Evolutionary conservation across 2,329 filamentous ascomycete genomes (phyloP).

Genomic region (Trichoderma lentiforme): DNA sequence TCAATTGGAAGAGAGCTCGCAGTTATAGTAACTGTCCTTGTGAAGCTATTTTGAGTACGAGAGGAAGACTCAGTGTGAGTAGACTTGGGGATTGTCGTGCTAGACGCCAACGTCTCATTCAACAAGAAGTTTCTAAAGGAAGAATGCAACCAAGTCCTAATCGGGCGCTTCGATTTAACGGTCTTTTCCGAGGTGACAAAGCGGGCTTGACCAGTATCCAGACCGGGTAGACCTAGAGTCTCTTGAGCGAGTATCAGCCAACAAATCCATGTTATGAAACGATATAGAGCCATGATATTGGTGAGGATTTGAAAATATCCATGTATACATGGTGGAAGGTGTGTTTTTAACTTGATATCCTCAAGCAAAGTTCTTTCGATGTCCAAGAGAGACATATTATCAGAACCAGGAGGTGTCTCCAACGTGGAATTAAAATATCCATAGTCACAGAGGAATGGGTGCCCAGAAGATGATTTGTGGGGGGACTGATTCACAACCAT

Average conservation of each 20-base stretch:
- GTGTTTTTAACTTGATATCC: background rate
- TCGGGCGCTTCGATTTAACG: background rate
- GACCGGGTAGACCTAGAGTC: background rate
- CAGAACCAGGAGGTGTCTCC: background rate
- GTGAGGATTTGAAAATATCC: slow-evolving; percentile 1
- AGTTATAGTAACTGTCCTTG: slow-evolving; percentile 1
- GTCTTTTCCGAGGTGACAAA: background rate
- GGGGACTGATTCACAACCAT: slow-evolving; percentile 18
- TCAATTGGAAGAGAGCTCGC: background rate
- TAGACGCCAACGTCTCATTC: background rate
- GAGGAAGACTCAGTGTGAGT: background rate
- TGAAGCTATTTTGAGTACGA: background rate
- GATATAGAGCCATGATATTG: slow-evolving; percentile 20
- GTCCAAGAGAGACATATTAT: background rate
- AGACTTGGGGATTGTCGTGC: background rate
- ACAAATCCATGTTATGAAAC: slow-evolving; percentile 12
- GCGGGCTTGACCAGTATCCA: background rate
- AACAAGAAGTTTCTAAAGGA: background rate
- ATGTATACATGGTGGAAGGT: background rate
- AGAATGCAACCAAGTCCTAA: background rate
- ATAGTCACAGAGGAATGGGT: slow-evolving; percentile 2
- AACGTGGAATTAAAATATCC: background rate
- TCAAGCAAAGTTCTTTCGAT: background rate
- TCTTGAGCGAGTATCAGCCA: slow-evolving; percentile 21
- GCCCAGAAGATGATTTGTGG: background rate